Evolutionary conservation across 495 filamentous ascomycete species (phyloP), one percentile per base, ranked within the genome.

Genomic region (Penicillium longicatenatum): DNA sequence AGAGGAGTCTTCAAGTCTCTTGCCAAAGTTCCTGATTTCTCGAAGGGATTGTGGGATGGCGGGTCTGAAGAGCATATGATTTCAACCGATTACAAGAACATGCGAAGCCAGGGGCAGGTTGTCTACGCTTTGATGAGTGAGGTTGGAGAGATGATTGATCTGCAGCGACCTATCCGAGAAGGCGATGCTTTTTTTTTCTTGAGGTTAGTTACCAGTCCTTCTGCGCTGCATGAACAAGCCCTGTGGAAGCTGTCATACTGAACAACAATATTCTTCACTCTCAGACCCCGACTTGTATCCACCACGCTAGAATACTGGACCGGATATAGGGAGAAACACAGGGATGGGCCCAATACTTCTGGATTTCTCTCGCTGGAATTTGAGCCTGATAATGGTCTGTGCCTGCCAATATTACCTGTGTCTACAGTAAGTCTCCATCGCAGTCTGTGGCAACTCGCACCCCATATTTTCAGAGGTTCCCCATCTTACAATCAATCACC

Each of bases 71-170:
- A 24, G 0, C 49, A 20, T 21, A 24, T n/a, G 46, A 8, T 30
- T 10, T 31, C 57, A 19, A 55, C 65, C 19, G 33, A 21, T 37
- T 26, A 51, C 0, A 48, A 58, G 1, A 57, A 55, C 2, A 22
- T 33, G 7, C 56, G 57, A n/a, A 50, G 55, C 9, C 71, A 74
- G 50, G 60, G 57, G 0, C 60, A 72, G 45, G 67, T 66, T 2
- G 33, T 70, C 14, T 74, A 70, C 52, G 65, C 65, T 31, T 62
- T 74, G 26, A n/a, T 74, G 35, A 56, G 63, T n/a, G 71, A 74
- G 43, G 50, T 74, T 29, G 19, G 63, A 2, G 44, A 55, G 0
- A 59, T 60, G 56, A 0, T 70, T 50, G 48, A 60, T 21, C 61
- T 70, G 11, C 54, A 39, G 7, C 56, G 64, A 3, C 53, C 61